Evolutionary conservation across 1,139 yeast genomes (phyloP).

Genomic region (Sugiyamaella pinicola): DNA sequence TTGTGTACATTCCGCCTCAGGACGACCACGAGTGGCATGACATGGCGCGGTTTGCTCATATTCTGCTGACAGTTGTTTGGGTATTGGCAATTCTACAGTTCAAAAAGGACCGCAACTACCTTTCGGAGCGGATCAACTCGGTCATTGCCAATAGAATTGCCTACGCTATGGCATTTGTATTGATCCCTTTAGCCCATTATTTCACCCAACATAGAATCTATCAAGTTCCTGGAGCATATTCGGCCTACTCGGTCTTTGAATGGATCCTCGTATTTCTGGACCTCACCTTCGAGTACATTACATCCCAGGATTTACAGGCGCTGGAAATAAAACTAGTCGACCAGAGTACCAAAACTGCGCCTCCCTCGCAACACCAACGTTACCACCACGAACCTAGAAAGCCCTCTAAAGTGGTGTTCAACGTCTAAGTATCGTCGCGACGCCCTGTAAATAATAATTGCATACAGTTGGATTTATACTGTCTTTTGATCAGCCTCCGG

Average conservation of each 20-base stretch:
- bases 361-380: background rate
- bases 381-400: background rate
- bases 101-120: constrained; percentile 1
- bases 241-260: constrained; percentile 78
- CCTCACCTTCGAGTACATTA: constrained; percentile 57
- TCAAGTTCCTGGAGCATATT: constrained; percentile 74
- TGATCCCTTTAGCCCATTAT: constrained; percentile 73
- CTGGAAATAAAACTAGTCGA: constrained; percentile 7
- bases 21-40: constrained; percentile 19
- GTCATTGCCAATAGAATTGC: constrained; percentile 5
- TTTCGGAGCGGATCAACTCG: constrained; percentile 2
- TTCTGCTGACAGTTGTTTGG: constrained; percentile 13
- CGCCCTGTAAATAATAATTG: background rate
- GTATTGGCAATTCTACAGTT: constrained; percentile 2
- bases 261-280: constrained; percentile 76
- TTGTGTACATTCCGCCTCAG: constrained; percentile 14
- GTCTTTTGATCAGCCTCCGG: too few species aligned
- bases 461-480: too few species aligned
- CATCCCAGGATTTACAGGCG: constrained; percentile 14
- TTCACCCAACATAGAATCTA: constrained; percentile 80
- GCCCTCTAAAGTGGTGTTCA: constrained; percentile 11
- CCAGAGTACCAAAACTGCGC: background rate
- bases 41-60: constrained; percentile 13
- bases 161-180: constrained; percentile 22
- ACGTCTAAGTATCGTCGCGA: background rate